Base-by-base conservation (phyloP, 306 rosid genomes). In the Hippophae tibetana region DNA sequence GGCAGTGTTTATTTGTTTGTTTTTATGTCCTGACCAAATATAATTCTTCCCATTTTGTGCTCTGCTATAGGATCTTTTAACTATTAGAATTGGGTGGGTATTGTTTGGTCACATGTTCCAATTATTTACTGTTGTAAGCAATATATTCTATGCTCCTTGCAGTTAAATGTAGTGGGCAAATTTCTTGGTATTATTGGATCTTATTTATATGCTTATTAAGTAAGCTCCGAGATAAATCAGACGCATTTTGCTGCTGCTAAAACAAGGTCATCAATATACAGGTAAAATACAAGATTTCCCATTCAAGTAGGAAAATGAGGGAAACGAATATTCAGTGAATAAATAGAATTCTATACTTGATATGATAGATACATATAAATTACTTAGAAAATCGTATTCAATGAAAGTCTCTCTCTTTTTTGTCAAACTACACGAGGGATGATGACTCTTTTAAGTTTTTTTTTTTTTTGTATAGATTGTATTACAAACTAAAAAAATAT, bases 161-260 rank as follows among this genome's bases (percentile, higher is more conserved):
- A 78, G 90, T 31, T 82, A 46, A 86, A 90, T 68, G 69, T 89
- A 58, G 72, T 81, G 40, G 89, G 95, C 38, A 90, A 86, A 68
- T 66, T 80, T 53, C 72, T 84, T 66, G 79, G 94, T 61, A 80
- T 86, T 63, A 14, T 86, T 26, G 97, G 97, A 6, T 84, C 94
- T 13, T 71, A 81, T 69, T 65, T 82, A 48, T 84, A 86, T 72
- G 90, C 95, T 42, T 82, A 58, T 54, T 80, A 18, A 18, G 74
- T 63, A 84, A 90, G 70, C 63, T 84, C 59, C 74, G 54, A 63
- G 90, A 82, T 68, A 74, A 72, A 51, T 89, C 72, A 78, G 54
- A 42, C 52, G 40, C 50, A 46, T 18, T 18, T 47, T 49, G 10
- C 46, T 3, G 41, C 56, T 31, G 44, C 52, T 31, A 31, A 31